Evolutionary conservation across 768 basidiomycete genomes (phyloP).

Genomic region (Tephrocybe rancida): DNA sequence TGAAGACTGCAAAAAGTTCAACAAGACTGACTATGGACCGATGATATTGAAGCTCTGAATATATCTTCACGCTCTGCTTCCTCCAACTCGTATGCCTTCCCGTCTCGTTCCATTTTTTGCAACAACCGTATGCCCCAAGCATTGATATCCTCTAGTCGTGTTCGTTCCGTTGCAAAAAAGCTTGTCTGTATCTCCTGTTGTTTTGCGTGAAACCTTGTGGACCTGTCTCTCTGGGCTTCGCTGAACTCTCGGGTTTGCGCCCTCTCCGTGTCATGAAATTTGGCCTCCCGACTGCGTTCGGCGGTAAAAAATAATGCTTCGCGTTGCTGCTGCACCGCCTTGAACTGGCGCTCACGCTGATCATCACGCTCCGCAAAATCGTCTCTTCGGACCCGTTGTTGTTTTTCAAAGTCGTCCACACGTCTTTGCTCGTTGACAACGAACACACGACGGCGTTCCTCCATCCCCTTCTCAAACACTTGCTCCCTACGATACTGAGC

Average conservation of each 20-base stretch:
- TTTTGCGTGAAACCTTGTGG: background rate
- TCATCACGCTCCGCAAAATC: background rate
- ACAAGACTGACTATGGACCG: no score
- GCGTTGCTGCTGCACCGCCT: background rate
- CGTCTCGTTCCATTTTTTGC: background rate
- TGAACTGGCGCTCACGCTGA: background rate
- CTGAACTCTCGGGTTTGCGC: background rate
- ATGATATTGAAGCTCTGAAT: background rate
- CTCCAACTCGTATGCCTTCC: background rate
- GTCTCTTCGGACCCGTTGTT: background rate
- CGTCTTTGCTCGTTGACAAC: background rate
- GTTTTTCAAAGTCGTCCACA: background rate
- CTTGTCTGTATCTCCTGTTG: background rate
- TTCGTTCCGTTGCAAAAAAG: background rate
- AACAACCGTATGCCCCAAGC: background rate
- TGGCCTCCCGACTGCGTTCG: background rate
- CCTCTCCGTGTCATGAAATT: background rate
- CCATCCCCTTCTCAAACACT: background rate
- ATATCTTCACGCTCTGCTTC: background rate
- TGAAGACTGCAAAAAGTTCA: no score
- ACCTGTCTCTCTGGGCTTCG: background rate
- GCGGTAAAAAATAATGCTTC: background rate
- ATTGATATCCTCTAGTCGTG: background rate
- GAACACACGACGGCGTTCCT: background rate
- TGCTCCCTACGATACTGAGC: background rate